Base-by-base conservation (phyloP, 345 rosid species). In the Euphorbia lathyris region DNA sequence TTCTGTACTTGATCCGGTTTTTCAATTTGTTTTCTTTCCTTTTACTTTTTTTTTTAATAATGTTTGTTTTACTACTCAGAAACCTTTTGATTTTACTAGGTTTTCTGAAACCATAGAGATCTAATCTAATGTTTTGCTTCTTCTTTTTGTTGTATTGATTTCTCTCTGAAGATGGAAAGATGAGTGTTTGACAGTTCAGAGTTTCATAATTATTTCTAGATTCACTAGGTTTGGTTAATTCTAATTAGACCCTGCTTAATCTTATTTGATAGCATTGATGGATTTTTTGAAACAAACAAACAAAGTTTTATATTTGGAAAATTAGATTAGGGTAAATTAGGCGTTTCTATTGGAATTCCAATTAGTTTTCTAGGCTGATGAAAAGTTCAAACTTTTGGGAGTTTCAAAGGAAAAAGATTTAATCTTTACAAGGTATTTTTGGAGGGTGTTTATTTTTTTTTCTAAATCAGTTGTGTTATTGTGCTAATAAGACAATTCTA, bases 401-500 rank as follows among this genome's bases (percentile, higher is more conserved):
- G 11, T 17, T 9, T 8, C n/a, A 26, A 10, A 20, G 5, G n/a
- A 32, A 14, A 52, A n/a, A 52, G 19, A 32, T 52, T 13, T n/a
- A 67, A 19, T 9, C 20, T 17, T 68, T 26, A 38, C 52, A 5
- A 43, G 43, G 72, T 26, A 42, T 17, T 45, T 50, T 34, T 25
- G 38, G 11, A 22, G 51, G 67, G 19, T 50, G 23, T 40, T 27
- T 29, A 1, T 57, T 48, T 63, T 62, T 13, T 51, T 66, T 51
- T 4, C 63, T 57, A 25, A 58, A 60, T 63, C 38, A 53, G 66
- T 62, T 55, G 12, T 60, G 20, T 29, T 27, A 27, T 66, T 55
- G 20, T 60, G 20, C 23, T 27, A 22, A 43, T 1, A 26, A 45
- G 74, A 58, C 67, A 58, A 60, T 76, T 78, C 65, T 10, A 40